Percentiles rank a stretch among this genome's conserved stretches.
phyloP scores from a whole-genome alignment of 202 grass and related monocot species.

The Panicum virgatum region DNA sequence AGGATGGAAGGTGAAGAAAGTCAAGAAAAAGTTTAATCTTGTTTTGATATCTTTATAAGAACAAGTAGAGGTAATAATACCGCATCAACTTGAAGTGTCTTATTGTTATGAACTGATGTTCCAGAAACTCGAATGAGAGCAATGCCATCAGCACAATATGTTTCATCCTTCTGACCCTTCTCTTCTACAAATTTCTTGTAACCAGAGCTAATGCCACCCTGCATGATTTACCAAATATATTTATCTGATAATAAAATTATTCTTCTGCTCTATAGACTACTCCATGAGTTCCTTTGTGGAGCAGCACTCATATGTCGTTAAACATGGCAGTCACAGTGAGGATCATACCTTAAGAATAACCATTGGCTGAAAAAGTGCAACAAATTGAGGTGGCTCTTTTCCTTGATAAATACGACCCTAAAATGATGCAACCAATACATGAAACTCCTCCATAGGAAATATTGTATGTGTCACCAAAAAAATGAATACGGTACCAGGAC shows the following conservation, averaged over 20 bases:
- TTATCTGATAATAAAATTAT: slow-evolving; percentile 17
- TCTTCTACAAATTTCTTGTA: slow-evolving; percentile 76
- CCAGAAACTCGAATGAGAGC: slow-evolving; percentile 79
- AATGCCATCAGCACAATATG: slow-evolving; percentile 56
- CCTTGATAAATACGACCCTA: slow-evolving; percentile 93
- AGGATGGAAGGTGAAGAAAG: not conserved
- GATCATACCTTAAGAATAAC: slow-evolving; percentile 78
- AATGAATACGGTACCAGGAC: slow-evolving; percentile 65
- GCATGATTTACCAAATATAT: slow-evolving; percentile 35
- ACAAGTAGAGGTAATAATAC: slow-evolving; percentile 50
- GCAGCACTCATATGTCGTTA: not conserved
- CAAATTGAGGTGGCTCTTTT: slow-evolving; percentile 87
- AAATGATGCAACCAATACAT: slow-evolving; percentile 35
- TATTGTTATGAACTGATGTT: slow-evolving; percentile 73
- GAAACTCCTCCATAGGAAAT: slow-evolving; percentile 30
- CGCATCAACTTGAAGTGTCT: slow-evolving; percentile 84
- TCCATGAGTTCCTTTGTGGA: slow-evolving; percentile 17
- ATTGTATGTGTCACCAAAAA: not conserved
- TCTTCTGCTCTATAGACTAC: slow-evolving; percentile 2
- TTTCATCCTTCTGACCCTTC: slow-evolving; percentile 70
- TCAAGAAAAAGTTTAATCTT: not conserved
- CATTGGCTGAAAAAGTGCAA: slow-evolving; percentile 89
- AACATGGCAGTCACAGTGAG: slow-evolving; percentile 18
- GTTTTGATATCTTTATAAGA: slow-evolving; percentile 25
- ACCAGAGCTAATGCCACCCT: slow-evolving; percentile 82